Percentiles rank a stretch among this genome's conserved stretches.
Evolutionary conservation across 805 yeast genomes (phyloP).

Genomic region (Maudiozyma saulgeensis): DNA sequence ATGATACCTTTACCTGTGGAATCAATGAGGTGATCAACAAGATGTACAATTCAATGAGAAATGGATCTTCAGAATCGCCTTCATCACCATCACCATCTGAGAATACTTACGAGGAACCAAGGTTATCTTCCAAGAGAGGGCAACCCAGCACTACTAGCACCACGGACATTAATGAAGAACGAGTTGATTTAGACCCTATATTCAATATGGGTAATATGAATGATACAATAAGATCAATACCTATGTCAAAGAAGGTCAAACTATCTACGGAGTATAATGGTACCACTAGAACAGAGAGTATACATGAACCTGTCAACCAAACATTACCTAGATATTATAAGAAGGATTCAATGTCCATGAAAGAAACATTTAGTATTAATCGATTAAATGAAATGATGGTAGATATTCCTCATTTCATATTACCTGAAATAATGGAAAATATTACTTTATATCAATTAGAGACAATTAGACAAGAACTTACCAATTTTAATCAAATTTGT

Average conservation of each 20-base stretch:
- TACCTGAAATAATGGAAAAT: slow-evolving; percentile 11
- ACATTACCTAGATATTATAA: slow-evolving; percentile 22
- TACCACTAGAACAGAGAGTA: slow-evolving; percentile 5
- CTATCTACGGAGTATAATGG: slow-evolving; percentile 1
- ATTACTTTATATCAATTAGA: slow-evolving; percentile 14
- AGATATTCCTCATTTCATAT: neutral
- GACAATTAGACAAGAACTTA: slow-evolving; percentile 6
- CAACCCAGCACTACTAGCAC: neutral
- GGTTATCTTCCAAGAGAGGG: neutral
- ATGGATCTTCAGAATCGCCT: neutral
- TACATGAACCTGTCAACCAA: slow-evolving; percentile 24
- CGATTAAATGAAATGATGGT: slow-evolving; percentile 7
- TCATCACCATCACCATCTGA: too few species aligned
- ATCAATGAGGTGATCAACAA: slow-evolving; percentile 1
- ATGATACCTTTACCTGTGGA: slow-evolving; percentile 1
- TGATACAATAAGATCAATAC: slow-evolving; percentile 16
- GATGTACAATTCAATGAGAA: neutral
- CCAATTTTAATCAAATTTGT: slow-evolving; percentile 12
- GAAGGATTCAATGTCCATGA: slow-evolving; percentile 9
- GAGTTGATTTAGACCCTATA: slow-evolving; percentile 6
- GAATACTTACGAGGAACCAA: neutral
- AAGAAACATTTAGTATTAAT: slow-evolving; percentile 7
- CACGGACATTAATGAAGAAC: neutral
- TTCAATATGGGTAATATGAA: slow-evolving; percentile 22
- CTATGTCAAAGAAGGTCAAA: slow-evolving; percentile 4